Conservation (phyloP, 805 yeast genomes). For the Barnettozyma salicaria region DNA sequence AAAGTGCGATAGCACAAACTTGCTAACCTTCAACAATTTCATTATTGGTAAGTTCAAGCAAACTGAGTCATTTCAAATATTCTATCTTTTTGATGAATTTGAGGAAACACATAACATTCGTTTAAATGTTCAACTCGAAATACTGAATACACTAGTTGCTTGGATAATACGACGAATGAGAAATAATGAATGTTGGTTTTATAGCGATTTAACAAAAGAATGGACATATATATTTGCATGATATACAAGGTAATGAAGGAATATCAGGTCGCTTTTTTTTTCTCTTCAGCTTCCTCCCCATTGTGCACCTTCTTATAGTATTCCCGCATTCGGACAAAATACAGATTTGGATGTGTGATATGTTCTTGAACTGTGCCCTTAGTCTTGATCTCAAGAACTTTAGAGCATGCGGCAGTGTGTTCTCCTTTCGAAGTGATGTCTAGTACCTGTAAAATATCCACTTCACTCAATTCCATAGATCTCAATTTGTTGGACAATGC, state of each 20-base stretch:
- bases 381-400: slow-evolving; percentile 75
- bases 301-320: slow-evolving; percentile 33
- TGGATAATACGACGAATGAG: slow-evolving; percentile 4
- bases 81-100: neutral
- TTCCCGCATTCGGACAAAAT: slow-evolving; percentile 71
- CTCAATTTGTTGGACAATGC: slow-evolving; percentile 49
- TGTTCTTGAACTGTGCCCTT: slow-evolving; percentile 34
- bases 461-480: slow-evolving; percentile 61
- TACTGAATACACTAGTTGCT: neutral
- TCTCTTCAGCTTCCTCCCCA: slow-evolving; percentile 5
- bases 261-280: neutral
- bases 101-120: neutral
- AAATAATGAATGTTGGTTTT: neutral
- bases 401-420: slow-evolving; percentile 82
- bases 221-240: no score
- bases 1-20: neutral
- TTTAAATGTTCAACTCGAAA: neutral
- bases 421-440: slow-evolving; percentile 65
- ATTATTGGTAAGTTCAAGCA: neutral
- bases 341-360: slow-evolving; percentile 79
- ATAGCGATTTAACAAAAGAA: neutral
- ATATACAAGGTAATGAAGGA: no score
- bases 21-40: neutral
- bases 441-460: slow-evolving; percentile 50
- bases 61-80: neutral